Conservation (phyloP, 2,329 filamentous ascomycete genomes). For the Ustilaginoidea virens region DNA sequence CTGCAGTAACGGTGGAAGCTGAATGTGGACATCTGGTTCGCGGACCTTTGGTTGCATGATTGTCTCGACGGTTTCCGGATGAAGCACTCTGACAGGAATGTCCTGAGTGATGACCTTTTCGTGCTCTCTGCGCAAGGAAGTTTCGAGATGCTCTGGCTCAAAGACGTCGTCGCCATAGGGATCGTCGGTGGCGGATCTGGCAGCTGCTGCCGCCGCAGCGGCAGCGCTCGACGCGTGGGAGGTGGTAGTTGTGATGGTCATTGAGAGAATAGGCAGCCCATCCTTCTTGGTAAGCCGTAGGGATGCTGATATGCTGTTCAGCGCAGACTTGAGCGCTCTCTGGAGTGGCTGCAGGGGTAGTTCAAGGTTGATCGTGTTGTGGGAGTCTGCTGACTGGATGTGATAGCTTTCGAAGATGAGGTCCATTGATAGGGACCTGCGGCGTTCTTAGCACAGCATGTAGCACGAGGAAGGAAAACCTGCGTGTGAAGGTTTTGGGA, state of each 20-base stretch:
- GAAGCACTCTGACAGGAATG: constrained; percentile 83
- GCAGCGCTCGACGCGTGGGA: constrained; percentile 20
- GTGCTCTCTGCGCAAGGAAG: constrained; percentile 49
- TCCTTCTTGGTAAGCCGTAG: constrained; percentile 90
- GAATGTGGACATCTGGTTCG: constrained; percentile 88
- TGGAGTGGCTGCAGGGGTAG: constrained; percentile 78
- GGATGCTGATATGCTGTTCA: constrained; percentile 65
- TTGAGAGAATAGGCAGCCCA: constrained; percentile 67
- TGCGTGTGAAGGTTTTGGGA: too few species aligned
- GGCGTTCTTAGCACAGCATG: not conserved
- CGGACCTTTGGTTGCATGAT: constrained; percentile 83
- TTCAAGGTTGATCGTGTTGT: constrained; percentile 93
- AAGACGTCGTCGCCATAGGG: constrained; percentile 28
- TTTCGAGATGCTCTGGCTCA: constrained; percentile 36
- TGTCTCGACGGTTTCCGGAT: constrained; percentile 71
- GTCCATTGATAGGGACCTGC: constrained; percentile 49
- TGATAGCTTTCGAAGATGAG: constrained; percentile 78
- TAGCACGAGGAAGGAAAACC: too few species aligned
- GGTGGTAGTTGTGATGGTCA: constrained; percentile 75
- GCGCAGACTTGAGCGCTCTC: constrained; percentile 79
- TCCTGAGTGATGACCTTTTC: constrained; percentile 92
- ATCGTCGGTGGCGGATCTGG: constrained; percentile 17
- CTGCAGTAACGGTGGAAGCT: constrained; percentile 72
- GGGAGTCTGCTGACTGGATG: constrained; percentile 66
- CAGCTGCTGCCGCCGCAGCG: constrained; percentile 11